Evolutionary conservation across 495 filamentous ascomycete genomes (phyloP).

Genomic region (Tuber microsphaerosporum): DNA sequence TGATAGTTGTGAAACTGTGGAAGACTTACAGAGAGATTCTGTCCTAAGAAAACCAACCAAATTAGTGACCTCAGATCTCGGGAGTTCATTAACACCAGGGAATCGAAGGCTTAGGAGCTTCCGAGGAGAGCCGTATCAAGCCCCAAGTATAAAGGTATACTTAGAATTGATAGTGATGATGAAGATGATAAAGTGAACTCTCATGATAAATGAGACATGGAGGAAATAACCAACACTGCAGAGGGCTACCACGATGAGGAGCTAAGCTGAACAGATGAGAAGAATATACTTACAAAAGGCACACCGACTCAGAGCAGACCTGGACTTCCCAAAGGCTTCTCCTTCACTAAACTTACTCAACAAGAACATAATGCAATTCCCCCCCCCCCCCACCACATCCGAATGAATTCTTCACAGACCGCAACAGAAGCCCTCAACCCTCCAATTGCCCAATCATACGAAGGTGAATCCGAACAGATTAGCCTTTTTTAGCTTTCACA

Average conservation of each 20-base stretch:
- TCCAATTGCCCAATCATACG: constrained; percentile 27
- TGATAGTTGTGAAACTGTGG: constrained; percentile 23
- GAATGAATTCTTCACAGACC: constrained; percentile 69
- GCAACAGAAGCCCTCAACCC: constrained; percentile 59
- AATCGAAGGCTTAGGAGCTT: constrained; percentile 34
- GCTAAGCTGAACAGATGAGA: constrained; percentile 24
- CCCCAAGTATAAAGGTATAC: neutral
- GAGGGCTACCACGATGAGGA: constrained; percentile 8
- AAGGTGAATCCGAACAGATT: constrained; percentile 5
- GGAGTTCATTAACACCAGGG: constrained; percentile 41
- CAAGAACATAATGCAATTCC: constrained; percentile 21
- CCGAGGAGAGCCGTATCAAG: constrained; percentile 3
- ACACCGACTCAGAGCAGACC: constrained; percentile 6
- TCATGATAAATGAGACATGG: constrained; percentile 53
- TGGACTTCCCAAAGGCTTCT: constrained; percentile 28
- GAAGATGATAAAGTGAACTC: constrained; percentile 88
- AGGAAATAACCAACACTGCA: constrained; percentile 44
- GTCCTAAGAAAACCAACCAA: constrained; percentile 35
- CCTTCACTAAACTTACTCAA: constrained; percentile 26
- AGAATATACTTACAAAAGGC: constrained; percentile 25
- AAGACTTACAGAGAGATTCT: constrained; percentile 35
- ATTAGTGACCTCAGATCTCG: constrained; percentile 55
- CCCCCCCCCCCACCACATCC: constrained; percentile 48
- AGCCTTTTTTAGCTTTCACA: constrained; percentile 41
- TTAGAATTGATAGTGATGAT: constrained; percentile 65